phyloP scores from a whole-genome alignment of 2,329 filamentous ascomycete species.

The Bipolaris oryzae region DNA sequence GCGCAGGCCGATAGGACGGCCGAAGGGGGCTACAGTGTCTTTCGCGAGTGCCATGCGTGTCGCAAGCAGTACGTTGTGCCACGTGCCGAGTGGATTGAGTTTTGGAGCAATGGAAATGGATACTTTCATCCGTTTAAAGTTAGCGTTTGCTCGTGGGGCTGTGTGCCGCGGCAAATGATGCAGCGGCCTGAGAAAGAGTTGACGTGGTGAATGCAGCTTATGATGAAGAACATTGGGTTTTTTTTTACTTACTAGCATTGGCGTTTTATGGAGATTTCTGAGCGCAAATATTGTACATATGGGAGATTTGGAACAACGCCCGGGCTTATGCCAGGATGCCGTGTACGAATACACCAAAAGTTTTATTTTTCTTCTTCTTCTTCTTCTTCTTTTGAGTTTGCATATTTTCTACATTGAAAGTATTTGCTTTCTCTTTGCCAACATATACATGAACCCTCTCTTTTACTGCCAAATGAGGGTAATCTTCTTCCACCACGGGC shows the following conservation, averaged over 20 bases:
- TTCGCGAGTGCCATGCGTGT: conserved; percentile 37
- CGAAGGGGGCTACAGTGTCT: conserved; percentile 21
- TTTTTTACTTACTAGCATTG: too few species aligned
- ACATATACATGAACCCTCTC: background rate
- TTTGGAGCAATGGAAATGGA: conserved; percentile 23
- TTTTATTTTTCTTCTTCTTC: background rate
- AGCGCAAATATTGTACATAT: background rate
- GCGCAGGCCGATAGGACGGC: conserved; percentile 19
- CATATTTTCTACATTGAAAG: too few species aligned
- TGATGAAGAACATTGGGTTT: background rate
- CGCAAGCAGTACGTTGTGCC: conserved; percentile 35
- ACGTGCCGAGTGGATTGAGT: conserved; percentile 42
- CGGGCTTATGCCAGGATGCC: background rate
- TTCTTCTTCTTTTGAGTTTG: background rate
- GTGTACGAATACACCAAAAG: background rate
- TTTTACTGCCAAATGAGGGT: conserved; percentile 9
- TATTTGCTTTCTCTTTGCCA: too few species aligned
- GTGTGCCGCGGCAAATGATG: conserved; percentile 31
- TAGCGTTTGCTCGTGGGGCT: conserved; percentile 42
- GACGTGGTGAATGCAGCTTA: conserved; percentile 5
- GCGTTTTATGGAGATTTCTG: background rate
- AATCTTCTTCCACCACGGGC: conserved; percentile 34
- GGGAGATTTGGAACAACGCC: background rate
- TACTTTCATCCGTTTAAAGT: conserved; percentile 29
- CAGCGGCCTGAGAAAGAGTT: conserved; percentile 17